Evolutionary conservation across 441 rosid species (phyloP), one percentile per base, ranked within the genome.

Genomic region (Jatropha multifida): DNA sequence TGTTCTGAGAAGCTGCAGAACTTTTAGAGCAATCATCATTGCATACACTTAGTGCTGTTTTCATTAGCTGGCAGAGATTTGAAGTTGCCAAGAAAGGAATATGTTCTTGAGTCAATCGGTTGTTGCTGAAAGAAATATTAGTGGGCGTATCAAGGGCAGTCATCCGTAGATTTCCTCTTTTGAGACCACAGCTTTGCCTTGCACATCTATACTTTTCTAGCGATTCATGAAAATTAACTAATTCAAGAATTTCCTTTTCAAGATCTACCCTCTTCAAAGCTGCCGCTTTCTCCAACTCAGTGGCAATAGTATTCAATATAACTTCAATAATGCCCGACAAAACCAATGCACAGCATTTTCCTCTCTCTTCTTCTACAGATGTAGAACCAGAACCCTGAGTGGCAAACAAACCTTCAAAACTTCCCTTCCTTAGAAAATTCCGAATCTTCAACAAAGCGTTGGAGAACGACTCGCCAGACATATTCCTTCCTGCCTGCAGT

Each of bases 41-140:
- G 77, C 65, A 69, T 15, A 77, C 83, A 72, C 84, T 78, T 72
- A 88, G 72, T 0, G 76, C 77, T 69, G 76, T 77, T 71, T 82
- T 84, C 82, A 90, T 78, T 55, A 91, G 76, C 83, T 88, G 92
- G 78, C 80, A 82, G 73, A 91, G 85, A 79, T 88, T 90, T 82
- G 97, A 88, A 78, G 94, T 89, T 77, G 94, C 74, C 85, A 93
- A 82, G 81, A 87, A 87, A 59, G 87, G 81, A 63, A 82, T 76
- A 73, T 61, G 81, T 71, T 88, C 88, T 67, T 82, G 86, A 70
- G 71, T 73, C 66, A 77, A 72, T 68, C 71, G 80, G 74, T 58
- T 48, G 78, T 77, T 78, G 76, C 88, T 79, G 44, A 80, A 76
- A 69, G 83, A 84, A 72, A 52, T 52, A 64, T 76, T 80, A 71